These are phyloP conservation scores for Fusarium sp. DNA, from an alignment of 2,329 filamentous ascomycete species.

Conservation along the genomic window DNA sequence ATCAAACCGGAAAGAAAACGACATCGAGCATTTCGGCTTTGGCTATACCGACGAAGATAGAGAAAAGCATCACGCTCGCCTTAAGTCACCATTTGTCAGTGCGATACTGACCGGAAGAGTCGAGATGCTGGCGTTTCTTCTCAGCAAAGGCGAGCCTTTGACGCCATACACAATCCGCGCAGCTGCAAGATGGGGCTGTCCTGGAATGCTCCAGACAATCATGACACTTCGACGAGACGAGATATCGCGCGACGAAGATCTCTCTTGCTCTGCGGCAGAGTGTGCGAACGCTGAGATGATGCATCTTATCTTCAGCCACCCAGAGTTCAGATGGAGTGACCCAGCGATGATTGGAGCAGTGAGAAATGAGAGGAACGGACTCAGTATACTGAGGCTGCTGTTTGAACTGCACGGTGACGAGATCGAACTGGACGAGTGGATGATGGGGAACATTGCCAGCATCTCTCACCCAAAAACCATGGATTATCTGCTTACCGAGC, in stretches of 20 bases:
- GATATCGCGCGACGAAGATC: conserved; percentile 31
- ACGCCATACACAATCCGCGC: conserved; percentile 29
- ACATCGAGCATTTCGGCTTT: conserved; percentile 19
- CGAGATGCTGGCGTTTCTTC: conserved; percentile 34
- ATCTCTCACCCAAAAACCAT: conserved; percentile 25
- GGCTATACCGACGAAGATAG: conserved; percentile 32
- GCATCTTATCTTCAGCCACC: conserved; percentile 22
- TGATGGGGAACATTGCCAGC: conserved; percentile 32
- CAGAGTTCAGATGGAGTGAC: conserved; percentile 25
- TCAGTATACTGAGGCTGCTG: conserved; percentile 16
- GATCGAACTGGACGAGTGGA: conserved; percentile 30
- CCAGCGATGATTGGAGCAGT: conserved; percentile 29
- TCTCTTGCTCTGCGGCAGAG: conserved; percentile 28
- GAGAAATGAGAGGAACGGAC: conserved; percentile 25
- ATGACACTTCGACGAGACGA: conserved; percentile 27
- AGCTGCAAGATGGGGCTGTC: conserved; percentile 27
- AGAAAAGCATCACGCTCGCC: conserved; percentile 31
- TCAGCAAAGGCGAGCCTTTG: conserved; percentile 24
- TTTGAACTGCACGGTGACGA: conserved; percentile 18
- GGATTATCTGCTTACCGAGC: conserved; percentile 28
- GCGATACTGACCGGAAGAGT: conserved; percentile 31
- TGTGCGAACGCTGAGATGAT: conserved; percentile 26
- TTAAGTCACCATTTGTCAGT: conserved; percentile 29
- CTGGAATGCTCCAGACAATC: conserved; percentile 29
- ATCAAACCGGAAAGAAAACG: conserved; percentile 13